These are phyloP conservation scores for Puccinia horiana DNA, from an alignment of 1,284 basidiomycete genomes.

Conservation along the genomic window DNA sequence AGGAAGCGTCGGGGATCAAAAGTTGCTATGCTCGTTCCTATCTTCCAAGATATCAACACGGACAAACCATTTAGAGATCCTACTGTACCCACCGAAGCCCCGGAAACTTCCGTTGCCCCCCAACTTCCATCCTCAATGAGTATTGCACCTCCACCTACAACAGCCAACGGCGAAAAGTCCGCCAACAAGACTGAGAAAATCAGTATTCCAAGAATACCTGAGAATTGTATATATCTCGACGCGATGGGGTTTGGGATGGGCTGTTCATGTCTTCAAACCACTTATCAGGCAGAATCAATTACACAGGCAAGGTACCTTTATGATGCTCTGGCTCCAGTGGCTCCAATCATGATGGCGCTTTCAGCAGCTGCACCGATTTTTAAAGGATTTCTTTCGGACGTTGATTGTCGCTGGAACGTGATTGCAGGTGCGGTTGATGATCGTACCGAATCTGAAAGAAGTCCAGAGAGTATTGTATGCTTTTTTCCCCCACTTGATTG, in stretches of 20 bases:
- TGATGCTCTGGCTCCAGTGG: conserved; percentile 88
- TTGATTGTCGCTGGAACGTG: conserved; percentile 98
- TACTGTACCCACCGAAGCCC: conserved; percentile 74
- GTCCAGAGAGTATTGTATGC: conserved; percentile 68
- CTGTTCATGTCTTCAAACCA: conserved; percentile 95
- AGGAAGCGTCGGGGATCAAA: conserved; percentile 84
- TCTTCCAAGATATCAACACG: conserved; percentile 85
- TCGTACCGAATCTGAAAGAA: conserved; percentile 89
- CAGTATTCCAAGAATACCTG: conserved; percentile 88
- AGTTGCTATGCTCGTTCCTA: conserved; percentile 91
- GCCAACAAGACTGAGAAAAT: conserved; percentile 27
- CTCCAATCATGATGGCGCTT: conserved; percentile 92
- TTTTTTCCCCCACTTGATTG: conserved; percentile 7
- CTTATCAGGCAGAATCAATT: conserved; percentile 94
- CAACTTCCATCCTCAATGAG: not conserved
- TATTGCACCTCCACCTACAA: not conserved
- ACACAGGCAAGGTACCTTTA: conserved; percentile 88
- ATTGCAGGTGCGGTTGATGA: conserved; percentile 97
- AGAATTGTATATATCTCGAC: conserved; percentile 95
- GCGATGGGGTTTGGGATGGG: conserved; percentile 99
- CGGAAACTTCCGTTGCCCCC: not conserved
- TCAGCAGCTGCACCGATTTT: conserved; percentile 92
- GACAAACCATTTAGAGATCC: conserved; percentile 86
- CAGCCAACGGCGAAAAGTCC: conserved; percentile 72
- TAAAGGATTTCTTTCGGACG: conserved; percentile 90